Percentiles rank a stretch among this genome's conserved stretches.
phyloP scores from a whole-genome alignment of 2,329 filamentous ascomycete genomes.

The Hypoxylon sp. region DNA sequence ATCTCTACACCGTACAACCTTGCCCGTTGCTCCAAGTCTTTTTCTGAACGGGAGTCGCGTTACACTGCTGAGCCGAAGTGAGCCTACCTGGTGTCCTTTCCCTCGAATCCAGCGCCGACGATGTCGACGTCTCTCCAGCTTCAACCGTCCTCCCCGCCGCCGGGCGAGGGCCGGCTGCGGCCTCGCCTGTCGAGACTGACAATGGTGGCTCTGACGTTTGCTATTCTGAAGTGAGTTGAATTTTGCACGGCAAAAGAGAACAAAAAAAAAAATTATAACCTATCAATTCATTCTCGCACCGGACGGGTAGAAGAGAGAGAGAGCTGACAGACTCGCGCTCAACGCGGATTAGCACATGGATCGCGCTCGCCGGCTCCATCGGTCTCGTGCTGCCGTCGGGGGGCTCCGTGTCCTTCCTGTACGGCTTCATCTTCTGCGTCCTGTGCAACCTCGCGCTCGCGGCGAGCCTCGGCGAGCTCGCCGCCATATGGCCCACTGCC shows the following conservation, averaged over 20 bases:
- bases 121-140: slow-evolving; percentile 20
- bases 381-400: slow-evolving; percentile 53
- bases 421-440: slow-evolving; percentile 56
- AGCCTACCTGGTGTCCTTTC: neutral
- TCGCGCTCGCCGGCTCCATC: slow-evolving; percentile 52
- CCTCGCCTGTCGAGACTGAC: slow-evolving; percentile 51
- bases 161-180: slow-evolving; percentile 46
- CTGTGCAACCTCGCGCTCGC: slow-evolving; percentile 54
- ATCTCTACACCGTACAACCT: neutral
- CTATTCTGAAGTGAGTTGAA: slow-evolving; percentile 53
- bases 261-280: too few species aligned
- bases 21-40: neutral
- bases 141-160: neutral
- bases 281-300: too few species aligned
- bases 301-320: slow-evolving; percentile 19
- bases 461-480: slow-evolving; percentile 53
- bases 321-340: neutral
- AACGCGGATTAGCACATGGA: slow-evolving; percentile 46
- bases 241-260: too few species aligned
- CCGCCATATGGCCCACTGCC: slow-evolving; percentile 55
- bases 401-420: slow-evolving; percentile 52
- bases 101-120: neutral
- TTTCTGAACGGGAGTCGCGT: neutral
- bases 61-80: neutral
- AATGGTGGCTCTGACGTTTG: slow-evolving; percentile 55